phyloP scores from a whole-genome alignment of 805 yeast species.

The Teunomyces stri region DNA sequence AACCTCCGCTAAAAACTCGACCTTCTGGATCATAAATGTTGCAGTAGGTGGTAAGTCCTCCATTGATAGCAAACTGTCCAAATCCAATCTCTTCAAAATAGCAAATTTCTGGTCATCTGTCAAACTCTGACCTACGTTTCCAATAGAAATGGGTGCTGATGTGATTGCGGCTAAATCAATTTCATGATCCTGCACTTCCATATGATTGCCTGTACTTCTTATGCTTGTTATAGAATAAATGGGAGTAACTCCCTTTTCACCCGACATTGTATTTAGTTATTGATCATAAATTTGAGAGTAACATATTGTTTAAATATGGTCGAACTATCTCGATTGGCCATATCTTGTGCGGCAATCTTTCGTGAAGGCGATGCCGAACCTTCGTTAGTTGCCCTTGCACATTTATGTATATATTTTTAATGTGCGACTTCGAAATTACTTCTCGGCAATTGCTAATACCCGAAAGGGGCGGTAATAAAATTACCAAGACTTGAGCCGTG shows the following conservation, averaged over 20 bases:
- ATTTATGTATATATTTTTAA: too few relatives aligned
- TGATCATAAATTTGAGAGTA: too few relatives aligned
- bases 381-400: too few relatives aligned
- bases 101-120: slow-evolving; percentile 24
- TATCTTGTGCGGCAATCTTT: too few relatives aligned
- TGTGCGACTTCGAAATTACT: too few relatives aligned
- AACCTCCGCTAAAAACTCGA: slow-evolving; percentile 30
- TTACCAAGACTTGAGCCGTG: too few relatives aligned
- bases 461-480: too few relatives aligned
- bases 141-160: slow-evolving; percentile 23
- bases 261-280: too few relatives aligned
- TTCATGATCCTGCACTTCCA: slow-evolving; percentile 11
- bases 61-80: slow-evolving; percentile 22
- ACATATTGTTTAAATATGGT: too few relatives aligned
- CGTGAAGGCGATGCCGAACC: too few relatives aligned
- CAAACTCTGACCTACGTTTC: slow-evolving; percentile 22
- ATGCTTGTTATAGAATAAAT: background rate
- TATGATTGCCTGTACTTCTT: slow-evolving; percentile 2
- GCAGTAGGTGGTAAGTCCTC: slow-evolving; percentile 30
- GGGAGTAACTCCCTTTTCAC: background rate
- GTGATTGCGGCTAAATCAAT: slow-evolving; percentile 12
- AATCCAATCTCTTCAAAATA: slow-evolving; percentile 25
- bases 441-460: too few relatives aligned
- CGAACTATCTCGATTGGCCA: too few relatives aligned
- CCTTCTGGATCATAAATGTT: slow-evolving; percentile 41